Evolutionary conservation across 2,329 filamentous ascomycete species (phyloP).

Genomic region (Trichoderma oligosporum): DNA sequence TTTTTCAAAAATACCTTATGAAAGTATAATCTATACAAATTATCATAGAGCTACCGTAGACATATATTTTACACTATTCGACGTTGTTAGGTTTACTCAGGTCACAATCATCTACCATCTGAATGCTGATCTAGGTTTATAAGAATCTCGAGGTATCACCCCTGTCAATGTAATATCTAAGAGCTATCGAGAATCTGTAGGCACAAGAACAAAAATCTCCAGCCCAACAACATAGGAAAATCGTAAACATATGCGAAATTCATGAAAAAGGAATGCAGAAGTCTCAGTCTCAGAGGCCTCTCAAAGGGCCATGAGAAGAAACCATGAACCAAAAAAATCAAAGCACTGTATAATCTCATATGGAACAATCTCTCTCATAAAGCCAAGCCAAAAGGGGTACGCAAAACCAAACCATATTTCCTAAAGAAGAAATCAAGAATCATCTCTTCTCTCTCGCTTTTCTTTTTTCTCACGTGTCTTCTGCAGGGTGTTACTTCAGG

Average conservation of each 20-base stretch:
- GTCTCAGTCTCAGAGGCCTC: no score
- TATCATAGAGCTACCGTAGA: not conserved
- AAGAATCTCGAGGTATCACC: not conserved
- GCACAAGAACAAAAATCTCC: not conserved
- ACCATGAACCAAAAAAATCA: not conserved
- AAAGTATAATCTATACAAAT: accelerated
- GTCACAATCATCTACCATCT: not conserved
- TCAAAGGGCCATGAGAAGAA: not conserved
- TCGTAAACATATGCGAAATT: not conserved
- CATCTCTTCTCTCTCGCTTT: not conserved
- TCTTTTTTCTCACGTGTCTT: not conserved
- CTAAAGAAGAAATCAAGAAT: not conserved
- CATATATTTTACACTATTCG: not conserved
- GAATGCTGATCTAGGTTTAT: not conserved
- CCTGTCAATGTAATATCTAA: not conserved
- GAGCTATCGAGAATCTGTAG: not conserved
- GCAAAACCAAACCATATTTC: not conserved
- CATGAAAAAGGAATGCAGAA: not conserved
- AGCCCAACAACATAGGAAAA: not conserved
- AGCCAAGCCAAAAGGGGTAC: not conserved
- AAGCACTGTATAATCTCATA: not conserved
- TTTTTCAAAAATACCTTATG: not conserved
- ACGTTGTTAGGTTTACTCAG: not conserved
- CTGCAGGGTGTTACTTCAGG: not conserved
- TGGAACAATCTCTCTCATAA: not conserved